Evolutionary conservation across 2,329 filamentous ascomycete species (phyloP).

Genomic region (Aspergillus persii): DNA sequence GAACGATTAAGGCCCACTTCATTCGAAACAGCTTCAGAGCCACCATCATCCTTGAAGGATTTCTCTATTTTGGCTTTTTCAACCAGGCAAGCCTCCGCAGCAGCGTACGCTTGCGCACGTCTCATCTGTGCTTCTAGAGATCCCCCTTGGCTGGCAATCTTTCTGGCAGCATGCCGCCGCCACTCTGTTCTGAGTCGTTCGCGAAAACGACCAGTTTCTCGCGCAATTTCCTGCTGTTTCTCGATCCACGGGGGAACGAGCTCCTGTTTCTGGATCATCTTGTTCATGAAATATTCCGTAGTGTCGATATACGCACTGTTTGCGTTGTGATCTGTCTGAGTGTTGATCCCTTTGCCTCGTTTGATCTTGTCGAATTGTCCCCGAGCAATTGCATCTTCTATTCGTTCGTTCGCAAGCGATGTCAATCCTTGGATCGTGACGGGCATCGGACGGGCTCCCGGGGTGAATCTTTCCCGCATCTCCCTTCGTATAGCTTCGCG

Average conservation of each 20-base stretch:
- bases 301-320: conserved; percentile 91
- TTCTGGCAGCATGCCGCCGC: conserved; percentile 75
- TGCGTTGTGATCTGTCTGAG: conserved; percentile 73
- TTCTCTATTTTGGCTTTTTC: conserved; percentile 25
- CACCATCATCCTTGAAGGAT: conserved; percentile 19
- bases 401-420: conserved; percentile 83
- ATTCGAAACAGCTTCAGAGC: conserved; percentile 7
- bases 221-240: conserved; percentile 87
- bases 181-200: conserved; percentile 75
- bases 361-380: conserved; percentile 86
- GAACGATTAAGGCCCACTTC: conserved; percentile 3
- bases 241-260: conserved; percentile 98
- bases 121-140: conserved; percentile 69
- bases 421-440: conserved; percentile 74
- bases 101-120: conserved; percentile 70
- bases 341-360: conserved; percentile 69
- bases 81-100: conserved; percentile 60
- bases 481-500: conserved; percentile 68
- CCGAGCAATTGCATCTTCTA: conserved; percentile 88
- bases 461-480: conserved; percentile 76
- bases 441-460: conserved; percentile 70
- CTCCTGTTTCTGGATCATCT: conserved; percentile 94
- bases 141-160: conserved; percentile 76
- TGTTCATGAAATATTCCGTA: conserved; percentile 97
- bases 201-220: conserved; percentile 68